A percentile compares a stretch with the other conserved stretches of the same genome.
Evolutionary conservation across 208 protist species (phyloP).

Genomic region (Zelonia costaricensis): DNA sequence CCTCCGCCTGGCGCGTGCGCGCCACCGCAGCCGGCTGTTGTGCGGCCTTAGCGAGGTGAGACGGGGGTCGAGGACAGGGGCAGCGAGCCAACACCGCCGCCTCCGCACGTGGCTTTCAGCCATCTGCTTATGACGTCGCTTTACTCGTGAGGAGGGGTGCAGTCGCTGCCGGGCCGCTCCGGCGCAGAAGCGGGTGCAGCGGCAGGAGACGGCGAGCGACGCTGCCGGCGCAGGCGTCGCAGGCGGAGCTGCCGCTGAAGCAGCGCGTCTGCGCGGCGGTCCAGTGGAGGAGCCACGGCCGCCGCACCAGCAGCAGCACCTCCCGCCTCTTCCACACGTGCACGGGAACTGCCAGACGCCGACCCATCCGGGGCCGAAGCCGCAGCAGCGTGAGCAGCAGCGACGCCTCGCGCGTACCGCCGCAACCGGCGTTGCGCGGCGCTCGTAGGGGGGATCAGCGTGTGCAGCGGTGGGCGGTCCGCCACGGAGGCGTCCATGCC

Average conservation of each 20-base stretch:
- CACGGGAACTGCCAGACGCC: not conserved
- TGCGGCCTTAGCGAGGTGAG: too few relatives aligned
- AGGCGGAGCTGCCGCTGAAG: slow-evolving; percentile 27
- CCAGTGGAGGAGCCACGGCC: not conserved
- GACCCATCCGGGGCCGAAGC: too few relatives aligned
- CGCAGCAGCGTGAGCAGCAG: too few relatives aligned
- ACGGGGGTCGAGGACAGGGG: too few relatives aligned
- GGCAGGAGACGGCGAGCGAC: not conserved
- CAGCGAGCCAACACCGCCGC: too few relatives aligned
- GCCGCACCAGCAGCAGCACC: not conserved
- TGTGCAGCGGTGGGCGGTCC: slow-evolving; percentile 26
- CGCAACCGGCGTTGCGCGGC: slow-evolving; percentile 17
- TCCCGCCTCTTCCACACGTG: not conserved
- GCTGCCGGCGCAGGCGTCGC: not conserved
- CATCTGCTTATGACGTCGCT: too few relatives aligned
- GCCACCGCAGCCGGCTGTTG: too few relatives aligned
- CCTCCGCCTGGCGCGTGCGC: too few relatives aligned
- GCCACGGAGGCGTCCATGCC: slow-evolving; percentile 8
- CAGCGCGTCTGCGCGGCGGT: slow-evolving; percentile 6
- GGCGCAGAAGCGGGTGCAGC: too few relatives aligned
- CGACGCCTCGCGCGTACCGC: slow-evolving; percentile 23
- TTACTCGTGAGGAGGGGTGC: too few relatives aligned
- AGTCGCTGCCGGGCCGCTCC: too few relatives aligned
- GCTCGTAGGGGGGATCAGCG: slow-evolving; percentile 9
- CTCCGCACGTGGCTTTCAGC: too few relatives aligned